Conservation (phyloP, 106 monocot genomes). For the Narthecium ossifragum region DNA sequence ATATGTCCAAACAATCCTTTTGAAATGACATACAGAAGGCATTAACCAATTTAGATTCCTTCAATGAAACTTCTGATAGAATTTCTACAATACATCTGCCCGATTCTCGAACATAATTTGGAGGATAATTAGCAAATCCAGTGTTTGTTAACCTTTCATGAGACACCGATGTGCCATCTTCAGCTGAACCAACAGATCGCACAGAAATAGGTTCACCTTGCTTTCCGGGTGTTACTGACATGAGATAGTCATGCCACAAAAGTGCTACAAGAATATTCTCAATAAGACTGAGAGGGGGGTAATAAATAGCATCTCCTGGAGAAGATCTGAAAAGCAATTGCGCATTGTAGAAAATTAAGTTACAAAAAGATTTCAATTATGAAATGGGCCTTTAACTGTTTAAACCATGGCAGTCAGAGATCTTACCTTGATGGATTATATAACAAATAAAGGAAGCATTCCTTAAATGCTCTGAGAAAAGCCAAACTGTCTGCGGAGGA, state of each 20-base stretch:
- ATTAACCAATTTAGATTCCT: conserved; percentile 32
- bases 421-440: conserved; percentile 52
- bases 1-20: conserved; percentile 51
- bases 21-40: conserved; percentile 51
- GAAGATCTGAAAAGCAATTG: conserved; percentile 36
- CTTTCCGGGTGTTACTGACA: conserved; percentile 14
- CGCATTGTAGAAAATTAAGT: background rate
- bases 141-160: conserved; percentile 17
- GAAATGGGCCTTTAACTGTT: background rate
- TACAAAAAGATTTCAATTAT: background rate
- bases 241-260: conserved; percentile 74
- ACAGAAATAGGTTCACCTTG: conserved; percentile 14
- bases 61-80: conserved; percentile 38
- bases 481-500: conserved; percentile 29
- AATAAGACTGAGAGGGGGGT: conserved; percentile 39
- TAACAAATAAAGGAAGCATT: conserved; percentile 72
- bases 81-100: conserved; percentile 71
- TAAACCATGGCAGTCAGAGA: background rate
- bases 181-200: conserved; percentile 8
- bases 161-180: conserved; percentile 14
- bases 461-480: conserved; percentile 60
- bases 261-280: conserved; percentile 50
- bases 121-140: conserved; percentile 13
- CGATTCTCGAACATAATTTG: conserved; percentile 53
- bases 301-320: conserved; percentile 18